A percentile compares a stretch with the other conserved stretches of the same genome.
These are phyloP conservation scores for Corymbia citriodora DNA, from an alignment of 441 rosid genomes.

Conservation along the genomic window DNA sequence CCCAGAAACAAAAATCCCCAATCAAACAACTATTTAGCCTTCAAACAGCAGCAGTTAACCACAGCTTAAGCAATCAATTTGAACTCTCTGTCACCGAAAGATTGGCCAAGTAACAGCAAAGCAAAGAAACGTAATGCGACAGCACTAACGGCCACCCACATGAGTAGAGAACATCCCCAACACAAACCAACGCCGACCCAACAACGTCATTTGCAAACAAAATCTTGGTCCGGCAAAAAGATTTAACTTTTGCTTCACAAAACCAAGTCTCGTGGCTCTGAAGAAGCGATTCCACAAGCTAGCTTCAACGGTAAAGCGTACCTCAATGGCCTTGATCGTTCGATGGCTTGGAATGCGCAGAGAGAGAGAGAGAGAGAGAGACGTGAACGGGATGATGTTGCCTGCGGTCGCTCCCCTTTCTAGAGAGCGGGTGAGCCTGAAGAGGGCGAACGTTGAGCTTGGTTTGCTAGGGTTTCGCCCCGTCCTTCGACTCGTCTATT, in stretches of 20 bases:
- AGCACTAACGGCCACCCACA: background rate
- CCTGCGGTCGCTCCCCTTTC: background rate
- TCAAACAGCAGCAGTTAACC: background rate
- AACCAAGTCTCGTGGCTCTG: background rate
- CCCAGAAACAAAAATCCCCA: background rate
- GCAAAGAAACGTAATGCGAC: background rate
- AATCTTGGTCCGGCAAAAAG: background rate
- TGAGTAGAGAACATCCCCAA: background rate
- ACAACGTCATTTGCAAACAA: background rate
- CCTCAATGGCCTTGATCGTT: background rate
- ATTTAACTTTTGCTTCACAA: background rate
- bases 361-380: background rate
- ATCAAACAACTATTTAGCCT: background rate
- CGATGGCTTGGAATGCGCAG: background rate
- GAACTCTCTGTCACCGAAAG: background rate
- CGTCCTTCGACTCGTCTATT: background rate
- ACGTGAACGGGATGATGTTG: background rate
- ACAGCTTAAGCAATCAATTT: background rate
- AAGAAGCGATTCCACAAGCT: background rate
- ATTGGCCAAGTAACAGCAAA: background rate
- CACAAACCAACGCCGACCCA: background rate
- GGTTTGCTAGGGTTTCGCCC: background rate
- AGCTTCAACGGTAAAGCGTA: background rate
- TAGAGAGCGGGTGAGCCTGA: background rate
- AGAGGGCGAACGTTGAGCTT: background rate